Percentiles rank a stretch among this genome's conserved stretches.
Conservation (phyloP, 2,329 filamentous ascomycete genomes). For the Xenoacremonium recifei region DNA sequence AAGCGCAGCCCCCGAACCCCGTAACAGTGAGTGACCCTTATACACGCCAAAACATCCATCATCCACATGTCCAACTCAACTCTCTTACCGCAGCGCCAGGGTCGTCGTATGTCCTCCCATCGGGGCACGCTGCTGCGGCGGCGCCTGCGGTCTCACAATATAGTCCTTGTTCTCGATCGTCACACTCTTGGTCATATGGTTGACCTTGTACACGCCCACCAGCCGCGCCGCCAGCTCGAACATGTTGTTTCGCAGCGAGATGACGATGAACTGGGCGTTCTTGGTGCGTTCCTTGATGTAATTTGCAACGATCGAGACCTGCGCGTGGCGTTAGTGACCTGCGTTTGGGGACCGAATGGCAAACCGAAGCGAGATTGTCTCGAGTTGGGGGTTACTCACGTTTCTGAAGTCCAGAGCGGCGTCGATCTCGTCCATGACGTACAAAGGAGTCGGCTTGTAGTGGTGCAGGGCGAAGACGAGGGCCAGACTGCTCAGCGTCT, state of each 20-base stretch:
- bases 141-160: constrained; percentile 45
- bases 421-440: constrained; percentile 99
- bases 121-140: constrained; percentile 30
- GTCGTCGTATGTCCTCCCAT: constrained; percentile 31
- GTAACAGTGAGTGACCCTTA: constrained; percentile 21
- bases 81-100: constrained; percentile 32
- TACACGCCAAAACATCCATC: constrained; percentile 9
- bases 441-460: constrained; percentile 95
- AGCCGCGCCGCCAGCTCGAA: constrained; percentile 95
- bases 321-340: constrained; percentile 19
- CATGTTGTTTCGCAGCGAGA: constrained; percentile 98
- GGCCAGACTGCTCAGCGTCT: constrained; percentile 89
- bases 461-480: constrained; percentile 98
- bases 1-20: constrained; percentile 13
- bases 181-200: constrained; percentile 95
- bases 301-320: constrained; percentile 96
- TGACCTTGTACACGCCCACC: constrained; percentile 98
- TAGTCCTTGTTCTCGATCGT: constrained; percentile 85
- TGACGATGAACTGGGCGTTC: constrained; percentile 99
- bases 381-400: constrained; percentile 54
- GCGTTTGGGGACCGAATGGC: constrained; percentile 7
- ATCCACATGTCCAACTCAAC: constrained; percentile 3
- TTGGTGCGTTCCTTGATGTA: constrained; percentile 99
- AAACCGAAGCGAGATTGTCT: constrained; percentile 3
- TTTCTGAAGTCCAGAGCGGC: constrained; percentile 97